Evolutionary conservation across 306 rosid genomes (phyloP).

Genomic region (Dalbergia oliveri): DNA sequence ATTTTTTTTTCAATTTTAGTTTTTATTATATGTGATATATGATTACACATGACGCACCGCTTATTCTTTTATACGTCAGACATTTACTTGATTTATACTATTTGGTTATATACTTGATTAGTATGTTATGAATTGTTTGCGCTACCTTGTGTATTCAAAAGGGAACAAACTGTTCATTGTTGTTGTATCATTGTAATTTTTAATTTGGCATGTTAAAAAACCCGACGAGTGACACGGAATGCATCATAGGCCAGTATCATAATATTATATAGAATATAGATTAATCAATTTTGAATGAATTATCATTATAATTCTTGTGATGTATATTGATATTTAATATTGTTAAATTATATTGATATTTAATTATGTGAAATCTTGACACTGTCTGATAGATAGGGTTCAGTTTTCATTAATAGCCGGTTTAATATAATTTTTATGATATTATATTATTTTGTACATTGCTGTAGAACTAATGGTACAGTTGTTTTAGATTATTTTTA

Average conservation of each 20-base stretch:
- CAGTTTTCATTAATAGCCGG: not conserved
- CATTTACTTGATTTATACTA: not conserved
- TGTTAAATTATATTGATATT: not conserved
- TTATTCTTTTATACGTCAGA: conserved; percentile 35
- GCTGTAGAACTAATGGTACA: too few species aligned
- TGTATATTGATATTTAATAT: not conserved
- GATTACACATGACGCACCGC: conserved; percentile 41
- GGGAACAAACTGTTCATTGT: not conserved
- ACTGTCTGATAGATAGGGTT: not conserved
- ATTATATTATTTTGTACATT: not conserved
- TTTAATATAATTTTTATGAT: not conserved
- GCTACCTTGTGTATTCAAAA: not conserved
- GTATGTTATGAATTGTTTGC: not conserved
- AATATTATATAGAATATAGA: too few species aligned
- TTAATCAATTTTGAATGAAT: not conserved
- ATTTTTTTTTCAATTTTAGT: conserved; percentile 15
- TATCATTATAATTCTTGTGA: too few species aligned
- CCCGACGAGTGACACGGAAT: too few species aligned
- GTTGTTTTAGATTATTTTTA: too few species aligned
- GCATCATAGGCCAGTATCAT: too few species aligned
- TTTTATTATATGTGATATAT: not conserved
- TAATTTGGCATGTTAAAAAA: too few species aligned
- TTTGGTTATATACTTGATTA: not conserved
- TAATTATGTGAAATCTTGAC: not conserved
- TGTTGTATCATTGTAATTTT: too few species aligned